Evolutionary conservation across 768 basidiomycete genomes (phyloP).

Genomic region (Cyclocybe cylindracea): DNA sequence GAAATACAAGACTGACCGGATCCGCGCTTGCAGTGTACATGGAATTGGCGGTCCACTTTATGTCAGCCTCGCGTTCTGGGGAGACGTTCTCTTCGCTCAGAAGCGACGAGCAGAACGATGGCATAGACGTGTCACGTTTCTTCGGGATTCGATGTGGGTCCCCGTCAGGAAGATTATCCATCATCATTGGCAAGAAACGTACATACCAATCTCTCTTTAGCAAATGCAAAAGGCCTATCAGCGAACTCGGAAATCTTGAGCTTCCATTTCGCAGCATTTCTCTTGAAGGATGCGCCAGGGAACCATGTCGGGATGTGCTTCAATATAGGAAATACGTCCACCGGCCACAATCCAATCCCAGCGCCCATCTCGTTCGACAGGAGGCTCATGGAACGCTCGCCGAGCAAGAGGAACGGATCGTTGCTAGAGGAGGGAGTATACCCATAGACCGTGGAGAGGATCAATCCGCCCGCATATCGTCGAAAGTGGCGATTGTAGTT

Average conservation of each 20-base stretch:
- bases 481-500: slow-evolving; percentile 36
- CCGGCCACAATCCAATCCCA: slow-evolving; percentile 49
- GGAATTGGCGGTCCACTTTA: slow-evolving; percentile 83
- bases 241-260: slow-evolving; percentile 64
- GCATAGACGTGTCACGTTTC: slow-evolving; percentile 41
- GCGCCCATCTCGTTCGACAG: slow-evolving; percentile 42
- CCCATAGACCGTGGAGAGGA: slow-evolving; percentile 62
- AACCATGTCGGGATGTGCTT: slow-evolving; percentile 63
- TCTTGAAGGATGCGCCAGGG: slow-evolving; percentile 68
- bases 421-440: slow-evolving; percentile 41
- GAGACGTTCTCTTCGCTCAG: slow-evolving; percentile 47
- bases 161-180: not conserved
- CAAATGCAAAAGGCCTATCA: slow-evolving; percentile 60
- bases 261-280: slow-evolving; percentile 63
- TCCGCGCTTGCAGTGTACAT: slow-evolving; percentile 74
- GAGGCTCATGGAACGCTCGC: slow-evolving; percentile 43
- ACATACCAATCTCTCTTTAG: slow-evolving; percentile 58
- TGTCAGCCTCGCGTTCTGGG: slow-evolving; percentile 59
- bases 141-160: slow-evolving; percentile 19
- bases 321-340: slow-evolving; percentile 50
- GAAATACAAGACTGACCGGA: slow-evolving; percentile 41
- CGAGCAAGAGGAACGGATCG: slow-evolving; percentile 40
- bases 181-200: not conserved
- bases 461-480: slow-evolving; percentile 61
- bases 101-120: slow-evolving; percentile 51